Conservation (phyloP, 176 grass and related monocot species). For the Bolboschoenus planiculmis region DNA sequence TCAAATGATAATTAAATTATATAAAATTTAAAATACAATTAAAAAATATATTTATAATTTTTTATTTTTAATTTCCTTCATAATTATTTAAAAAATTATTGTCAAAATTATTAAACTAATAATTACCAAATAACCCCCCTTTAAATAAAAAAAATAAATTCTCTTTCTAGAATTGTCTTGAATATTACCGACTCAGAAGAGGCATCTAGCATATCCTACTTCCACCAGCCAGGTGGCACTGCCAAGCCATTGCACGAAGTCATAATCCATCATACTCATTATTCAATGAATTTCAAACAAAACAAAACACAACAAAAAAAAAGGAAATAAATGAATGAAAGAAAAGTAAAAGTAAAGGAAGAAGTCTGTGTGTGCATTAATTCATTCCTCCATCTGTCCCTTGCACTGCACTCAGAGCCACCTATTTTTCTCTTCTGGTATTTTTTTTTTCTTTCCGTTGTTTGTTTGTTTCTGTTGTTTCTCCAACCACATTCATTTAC, state of each 20-base stretch:
- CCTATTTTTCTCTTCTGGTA: constrained; percentile 8
- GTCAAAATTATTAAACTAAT: too few relatives aligned
- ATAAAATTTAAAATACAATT: too few relatives aligned
- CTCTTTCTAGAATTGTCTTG: neutral
- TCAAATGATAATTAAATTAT: too few relatives aligned
- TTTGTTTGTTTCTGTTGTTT: constrained; percentile 12
- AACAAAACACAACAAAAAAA: too few relatives aligned
- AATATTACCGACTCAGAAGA: neutral
- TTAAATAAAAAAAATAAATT: too few relatives aligned
- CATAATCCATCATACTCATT: neutral
- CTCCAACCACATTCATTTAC: constrained; percentile 1
- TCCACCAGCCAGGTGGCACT: neutral
- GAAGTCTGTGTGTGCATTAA: neutral
- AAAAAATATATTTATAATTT: too few relatives aligned
- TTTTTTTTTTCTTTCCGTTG: too few relatives aligned
- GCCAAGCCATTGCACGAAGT: neutral
- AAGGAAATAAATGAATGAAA: too few relatives aligned
- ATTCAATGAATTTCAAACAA: neutral
- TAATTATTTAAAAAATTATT: too few relatives aligned
- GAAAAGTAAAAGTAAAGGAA: neutral
- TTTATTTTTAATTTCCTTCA: too few relatives aligned
- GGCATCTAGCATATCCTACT: neutral
- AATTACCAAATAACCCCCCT: too few relatives aligned
- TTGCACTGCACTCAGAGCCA: constrained; percentile 4
- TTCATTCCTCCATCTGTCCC: constrained; percentile 20